Evolutionary conservation across 345 rosid species (phyloP), one percentile per base, ranked within the genome.

Genomic region (Streptanthus diversifolius): DNA sequence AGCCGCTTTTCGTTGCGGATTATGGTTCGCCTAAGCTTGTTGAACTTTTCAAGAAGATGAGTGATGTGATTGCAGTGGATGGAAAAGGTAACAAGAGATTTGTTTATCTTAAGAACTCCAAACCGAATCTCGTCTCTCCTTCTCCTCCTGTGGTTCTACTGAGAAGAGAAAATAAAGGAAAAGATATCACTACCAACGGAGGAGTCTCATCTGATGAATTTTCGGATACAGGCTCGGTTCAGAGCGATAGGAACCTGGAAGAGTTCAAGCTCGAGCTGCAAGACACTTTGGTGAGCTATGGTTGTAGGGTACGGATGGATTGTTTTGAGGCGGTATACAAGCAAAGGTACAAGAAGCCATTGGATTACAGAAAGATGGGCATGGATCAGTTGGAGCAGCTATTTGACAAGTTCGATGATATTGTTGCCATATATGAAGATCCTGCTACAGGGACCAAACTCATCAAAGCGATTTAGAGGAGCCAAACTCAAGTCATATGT

Each of bases 221-320:
- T 24, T 95, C 97, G 1, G 96, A 69, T 14, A 68, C 51, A 19
- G 68, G 58, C 22, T 72, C 70, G 11, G 70, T 74, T 64, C 74
- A 49, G 63, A 69, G 64, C 62, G 81, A 79, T 22, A 73, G 63
- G 59, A 72, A 65, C 66, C 71, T 95, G 2, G 85, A 83, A 76
- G 89, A 86, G 69, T 92, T 92, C 81, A 92, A 88, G 81, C 67
- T 67, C 9, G 96, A 95, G 83, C 77, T 95, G 72, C 96, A 90
- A 77, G 96, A 92, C 64, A 90, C 88, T 79, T 69, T 95, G 12
- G 98, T 92, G 68, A 85, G 99, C 80, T 92, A 92, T 71, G 83
- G 90, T 57, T 87, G 91, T 77, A 55, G 76, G 17, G 87, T 92
- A 70, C 83, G 77, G 76, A 64, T 95, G 79, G 87, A 83, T 73